Evolutionary conservation across 371 early-diverging fungal species (phyloP), one percentile per base, ranked within the genome.

Genomic region (Amoeboradix gromovi): DNA sequence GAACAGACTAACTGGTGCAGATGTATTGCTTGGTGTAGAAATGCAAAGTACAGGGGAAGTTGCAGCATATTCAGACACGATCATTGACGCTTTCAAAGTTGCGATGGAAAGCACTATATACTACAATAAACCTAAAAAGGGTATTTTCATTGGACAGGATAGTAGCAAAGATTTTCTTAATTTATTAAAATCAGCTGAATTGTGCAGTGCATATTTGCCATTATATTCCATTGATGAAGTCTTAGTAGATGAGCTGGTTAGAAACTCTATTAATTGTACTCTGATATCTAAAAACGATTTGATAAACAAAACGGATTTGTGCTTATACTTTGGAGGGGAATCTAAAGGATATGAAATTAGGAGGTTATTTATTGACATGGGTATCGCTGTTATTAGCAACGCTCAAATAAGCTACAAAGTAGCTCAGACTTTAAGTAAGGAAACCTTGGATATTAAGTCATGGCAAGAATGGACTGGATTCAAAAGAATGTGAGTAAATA

Each of bases 1-100:
- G 83, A 86, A 86, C 74, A 87, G 95, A 72, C 79, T 94, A 69
- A 83, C 85, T 31, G 95, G 94, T 48, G 94, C 95, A 67, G 94
- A 94, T 78, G 94, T 94, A 31, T 82, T 92, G 70, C 77, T 94
- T 67, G 92, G 92, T 74, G 95, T 94, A 12, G 95, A 94, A 80
- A 94, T 94, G 95, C 92, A 92, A 5, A 91, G 92, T 29, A 96
- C 96, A 1, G 96, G 96, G 72, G 96, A 96, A 78, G 96, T 96
- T 28, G 96, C 96, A 0, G 91, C 91, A 76, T 92, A 94, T 74
- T 94, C 93, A 66, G 82, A 85, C 71, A 87, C 89, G 80, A 90
- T 90, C 79, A 89, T 90, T 77, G 87, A 90, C 70, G 96, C 96
- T n/a, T 94, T 92, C 77, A 76, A 92, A 66, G 89, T 88, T 83